Percentiles rank a stretch among this genome's conserved stretches.
phyloP scores from a whole-genome alignment of 768 basidiomycete genomes.

The Kondoa malvinella region DNA sequence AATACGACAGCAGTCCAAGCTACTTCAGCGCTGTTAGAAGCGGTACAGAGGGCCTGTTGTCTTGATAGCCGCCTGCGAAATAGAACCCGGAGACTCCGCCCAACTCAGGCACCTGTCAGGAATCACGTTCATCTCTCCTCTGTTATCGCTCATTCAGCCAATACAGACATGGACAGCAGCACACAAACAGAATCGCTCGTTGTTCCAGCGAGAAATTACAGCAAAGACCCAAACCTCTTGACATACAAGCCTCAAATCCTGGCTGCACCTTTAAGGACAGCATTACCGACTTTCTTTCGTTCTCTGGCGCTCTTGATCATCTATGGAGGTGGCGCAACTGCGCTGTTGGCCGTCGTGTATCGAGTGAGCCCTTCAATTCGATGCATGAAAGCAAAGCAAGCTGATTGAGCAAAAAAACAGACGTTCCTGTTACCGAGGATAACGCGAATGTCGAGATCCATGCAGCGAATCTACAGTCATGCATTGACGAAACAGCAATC shows the following conservation, averaged over 20 bases:
- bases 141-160: too few species aligned
- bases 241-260: not conserved
- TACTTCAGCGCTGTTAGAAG: too few species aligned
- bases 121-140: too few species aligned
- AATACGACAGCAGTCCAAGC: too few species aligned
- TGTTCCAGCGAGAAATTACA: not conserved
- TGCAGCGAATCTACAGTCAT: not conserved
- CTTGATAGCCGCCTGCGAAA: too few species aligned
- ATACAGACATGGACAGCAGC: too few species aligned
- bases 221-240: not conserved
- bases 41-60: too few species aligned
- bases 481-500: not conserved
- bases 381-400: not conserved
- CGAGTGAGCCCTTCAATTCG: not conserved
- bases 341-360: not conserved
- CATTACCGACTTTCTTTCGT: not conserved
- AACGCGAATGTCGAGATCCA: not conserved
- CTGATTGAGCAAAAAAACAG: not conserved
- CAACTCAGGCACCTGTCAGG: too few species aligned
- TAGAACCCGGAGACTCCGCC: too few species aligned
- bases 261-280: not conserved
- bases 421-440: not conserved
- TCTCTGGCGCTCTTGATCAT: not conserved
- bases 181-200: too few species aligned
- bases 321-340: not conserved